phyloP scores from a whole-genome alignment of 2,329 filamentous ascomycete genomes.

The Alternaria longipes region DNA sequence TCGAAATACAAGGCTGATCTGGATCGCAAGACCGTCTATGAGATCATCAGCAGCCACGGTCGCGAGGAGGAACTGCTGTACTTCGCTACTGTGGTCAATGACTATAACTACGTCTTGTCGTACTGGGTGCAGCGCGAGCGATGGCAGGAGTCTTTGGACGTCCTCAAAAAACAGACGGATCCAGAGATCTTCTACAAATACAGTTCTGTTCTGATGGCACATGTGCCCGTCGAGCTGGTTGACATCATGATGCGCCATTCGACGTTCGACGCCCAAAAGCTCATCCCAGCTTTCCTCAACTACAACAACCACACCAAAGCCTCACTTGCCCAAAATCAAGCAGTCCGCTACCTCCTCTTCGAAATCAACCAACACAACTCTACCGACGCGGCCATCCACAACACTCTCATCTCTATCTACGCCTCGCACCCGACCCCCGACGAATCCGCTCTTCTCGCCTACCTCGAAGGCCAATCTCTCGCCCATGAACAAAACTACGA shows the following conservation, averaged over 20 bases:
- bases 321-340: slow-evolving; percentile 79
- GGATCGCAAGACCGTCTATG: slow-evolving; percentile 91
- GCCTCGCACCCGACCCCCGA: slow-evolving; percentile 84
- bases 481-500: slow-evolving; percentile 84
- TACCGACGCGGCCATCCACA: slow-evolving; percentile 87
- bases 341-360: slow-evolving; percentile 90
- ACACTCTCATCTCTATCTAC: slow-evolving; percentile 95
- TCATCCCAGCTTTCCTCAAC: slow-evolving; percentile 92
- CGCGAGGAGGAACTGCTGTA: slow-evolving; percentile 91
- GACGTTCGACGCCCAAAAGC: slow-evolving; percentile 82
- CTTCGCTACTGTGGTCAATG: slow-evolving; percentile 87
- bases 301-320: slow-evolving; percentile 84
- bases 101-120: slow-evolving; percentile 92
- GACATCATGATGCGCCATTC: slow-evolving; percentile 94
- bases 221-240: slow-evolving; percentile 84
- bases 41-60: slow-evolving; percentile 94
- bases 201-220: slow-evolving; percentile 94
- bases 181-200: slow-evolving; percentile 96
- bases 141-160: slow-evolving; percentile 85
- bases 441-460: slow-evolving; percentile 84
- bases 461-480: slow-evolving; percentile 84
- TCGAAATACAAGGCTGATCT: slow-evolving; percentile 85
- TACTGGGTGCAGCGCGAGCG: slow-evolving; percentile 98
- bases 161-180: slow-evolving; percentile 92
- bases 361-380: slow-evolving; percentile 88